Conservation (phyloP, 1,139 yeast genomes). For the Spathaspora sp. region DNA sequence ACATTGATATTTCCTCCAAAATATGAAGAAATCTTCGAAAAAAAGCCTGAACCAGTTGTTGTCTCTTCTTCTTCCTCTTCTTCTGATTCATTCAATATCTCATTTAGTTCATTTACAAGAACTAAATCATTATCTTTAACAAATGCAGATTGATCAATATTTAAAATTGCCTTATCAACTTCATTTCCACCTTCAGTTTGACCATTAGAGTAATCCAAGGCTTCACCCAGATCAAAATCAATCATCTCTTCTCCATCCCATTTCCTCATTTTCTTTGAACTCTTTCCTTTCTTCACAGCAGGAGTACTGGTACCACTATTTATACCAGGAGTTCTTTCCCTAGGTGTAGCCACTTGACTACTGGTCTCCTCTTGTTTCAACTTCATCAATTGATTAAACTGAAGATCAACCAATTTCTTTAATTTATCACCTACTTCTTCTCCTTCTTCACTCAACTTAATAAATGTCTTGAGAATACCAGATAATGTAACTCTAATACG, state of each 20-base stretch:
- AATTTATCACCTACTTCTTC: constrained; percentile 27
- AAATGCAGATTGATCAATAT: constrained; percentile 35
- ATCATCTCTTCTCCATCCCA: constrained; percentile 46
- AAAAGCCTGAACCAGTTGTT: constrained; percentile 23
- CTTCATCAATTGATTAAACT: constrained; percentile 39
- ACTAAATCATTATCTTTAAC: constrained; percentile 41
- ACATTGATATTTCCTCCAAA: constrained; percentile 40
- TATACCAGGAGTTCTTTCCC: constrained; percentile 7
- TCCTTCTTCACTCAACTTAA: constrained; percentile 26
- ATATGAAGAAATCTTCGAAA: constrained; percentile 36
- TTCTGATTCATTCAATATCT: constrained; percentile 37
- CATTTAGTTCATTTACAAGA: constrained; percentile 43
- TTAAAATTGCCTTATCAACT: constrained; percentile 44
- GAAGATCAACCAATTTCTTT: constrained; percentile 38
- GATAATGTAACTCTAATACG: constrained; percentile 34
- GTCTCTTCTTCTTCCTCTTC: constrained; percentile 25
- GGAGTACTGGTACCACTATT: constrained; percentile 16
- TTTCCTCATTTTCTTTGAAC: constrained; percentile 40
- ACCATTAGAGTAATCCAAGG: constrained; percentile 35
- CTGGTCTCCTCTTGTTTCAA: constrained; percentile 20
- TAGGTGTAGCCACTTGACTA: constrained; percentile 5
- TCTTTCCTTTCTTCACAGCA: background rate
- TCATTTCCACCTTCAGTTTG: constrained; percentile 14
- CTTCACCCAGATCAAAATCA: constrained; percentile 23
- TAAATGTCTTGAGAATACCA: constrained; percentile 37